These are phyloP conservation scores for Candida dajiaensis DNA, from an alignment of 805 yeast species.

Conservation along the genomic window DNA sequence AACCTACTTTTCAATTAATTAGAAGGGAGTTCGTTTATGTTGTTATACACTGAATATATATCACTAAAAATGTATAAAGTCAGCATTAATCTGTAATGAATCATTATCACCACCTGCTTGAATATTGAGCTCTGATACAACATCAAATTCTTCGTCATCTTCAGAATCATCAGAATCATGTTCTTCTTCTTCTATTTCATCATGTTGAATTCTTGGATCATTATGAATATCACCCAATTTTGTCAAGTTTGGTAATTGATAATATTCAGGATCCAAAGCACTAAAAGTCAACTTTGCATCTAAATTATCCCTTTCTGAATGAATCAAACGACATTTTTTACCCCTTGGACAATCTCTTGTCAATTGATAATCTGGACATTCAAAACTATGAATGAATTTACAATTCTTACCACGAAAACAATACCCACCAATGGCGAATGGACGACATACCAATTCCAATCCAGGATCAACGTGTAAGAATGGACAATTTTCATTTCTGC, in stretches of 20 bases:
- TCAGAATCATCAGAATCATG: conserved; percentile 19
- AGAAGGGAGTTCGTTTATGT: no score
- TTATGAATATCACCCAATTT: conserved; percentile 9
- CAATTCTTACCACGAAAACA: conserved; percentile 60
- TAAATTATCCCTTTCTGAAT: conserved; percentile 30
- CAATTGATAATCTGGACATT: conserved; percentile 69
- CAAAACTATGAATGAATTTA: conserved; percentile 47
- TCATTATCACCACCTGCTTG: conserved; percentile 3
- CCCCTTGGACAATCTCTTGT: conserved; percentile 54
- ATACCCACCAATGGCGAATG: conserved; percentile 63
- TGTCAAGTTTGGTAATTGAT: conserved; percentile 21
- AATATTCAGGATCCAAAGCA: conserved; percentile 14
- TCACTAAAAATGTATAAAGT: conserved; percentile 21
- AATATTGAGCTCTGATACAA: background rate
- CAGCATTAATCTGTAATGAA: conserved; percentile 20
- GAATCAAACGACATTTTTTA: conserved; percentile 46
- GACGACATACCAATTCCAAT: conserved; percentile 49
- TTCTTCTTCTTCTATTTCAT: conserved; percentile 18
- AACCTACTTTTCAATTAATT: no score
- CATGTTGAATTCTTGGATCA: conserved; percentile 19
- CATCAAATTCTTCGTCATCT: conserved; percentile 20
- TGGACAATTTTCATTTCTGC: conserved; percentile 44
- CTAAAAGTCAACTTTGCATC: conserved; percentile 19
- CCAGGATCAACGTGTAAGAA: conserved; percentile 43
- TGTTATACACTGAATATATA: background rate